These are phyloP conservation scores for Phymatotrichopsis omnivora DNA, from an alignment of 2,329 filamentous ascomycete species.

Conservation along the genomic window DNA sequence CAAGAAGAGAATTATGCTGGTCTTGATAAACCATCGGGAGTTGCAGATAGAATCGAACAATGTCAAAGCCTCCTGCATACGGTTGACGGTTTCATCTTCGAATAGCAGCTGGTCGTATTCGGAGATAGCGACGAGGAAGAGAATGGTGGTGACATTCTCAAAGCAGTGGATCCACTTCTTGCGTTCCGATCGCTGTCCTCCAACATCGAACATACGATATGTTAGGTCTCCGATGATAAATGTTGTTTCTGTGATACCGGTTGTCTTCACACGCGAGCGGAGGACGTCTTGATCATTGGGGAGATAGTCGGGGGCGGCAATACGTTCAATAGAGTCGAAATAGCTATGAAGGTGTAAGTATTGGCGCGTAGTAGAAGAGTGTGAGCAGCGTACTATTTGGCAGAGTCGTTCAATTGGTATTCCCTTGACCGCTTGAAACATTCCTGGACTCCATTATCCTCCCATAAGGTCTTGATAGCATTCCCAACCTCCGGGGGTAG, in stretches of 20 bases:
- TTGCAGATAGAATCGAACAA: conserved; percentile 65
- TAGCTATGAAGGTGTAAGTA: conserved; percentile 52
- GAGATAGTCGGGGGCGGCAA: conserved; percentile 83
- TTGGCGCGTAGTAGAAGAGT: conserved; percentile 3
- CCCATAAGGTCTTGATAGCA: conserved; percentile 87
- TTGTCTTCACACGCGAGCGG: conserved; percentile 92
- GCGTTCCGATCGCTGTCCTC: conserved; percentile 87
- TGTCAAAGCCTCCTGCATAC: conserved; percentile 62
- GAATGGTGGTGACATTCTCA: conserved; percentile 92
- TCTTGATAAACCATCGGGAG: conserved; percentile 62
- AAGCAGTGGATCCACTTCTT: conserved; percentile 99
- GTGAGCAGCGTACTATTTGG: conserved; percentile 66
- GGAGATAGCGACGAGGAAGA: conserved; percentile 93
- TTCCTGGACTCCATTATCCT: conserved; percentile 82
- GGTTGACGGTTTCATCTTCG: conserved; percentile 85
- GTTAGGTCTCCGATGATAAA: conserved; percentile 92
- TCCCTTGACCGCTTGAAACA: conserved; percentile 93
- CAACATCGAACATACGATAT: conserved; percentile 96
- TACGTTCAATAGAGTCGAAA: conserved; percentile 89
- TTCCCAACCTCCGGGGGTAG: conserved; percentile 89
- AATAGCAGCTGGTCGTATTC: conserved; percentile 95
- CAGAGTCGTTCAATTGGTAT: conserved; percentile 93
- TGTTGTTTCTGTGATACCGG: conserved; percentile 91
- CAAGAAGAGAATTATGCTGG: conserved; percentile 61
- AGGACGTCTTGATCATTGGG: conserved; percentile 93